Conservation (phyloP, 164 flowering plant genomes). For the Annona squamosa region DNA sequence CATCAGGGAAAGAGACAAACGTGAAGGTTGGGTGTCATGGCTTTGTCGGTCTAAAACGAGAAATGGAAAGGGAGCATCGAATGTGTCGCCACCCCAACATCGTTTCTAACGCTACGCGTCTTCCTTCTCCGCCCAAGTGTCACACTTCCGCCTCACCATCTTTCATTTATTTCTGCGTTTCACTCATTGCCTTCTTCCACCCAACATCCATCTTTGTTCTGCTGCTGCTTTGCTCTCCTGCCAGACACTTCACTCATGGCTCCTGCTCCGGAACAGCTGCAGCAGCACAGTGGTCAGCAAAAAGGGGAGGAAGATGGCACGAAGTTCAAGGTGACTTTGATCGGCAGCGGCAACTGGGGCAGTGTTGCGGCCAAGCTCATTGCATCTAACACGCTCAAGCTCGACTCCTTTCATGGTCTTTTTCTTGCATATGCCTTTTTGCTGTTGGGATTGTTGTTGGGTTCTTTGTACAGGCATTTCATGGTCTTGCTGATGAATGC, state of each 20-base stretch:
- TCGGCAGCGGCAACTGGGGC: constrained; percentile 97
- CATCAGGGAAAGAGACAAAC: too few species aligned
- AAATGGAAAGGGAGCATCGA: constrained; percentile 9
- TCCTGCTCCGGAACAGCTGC: constrained; percentile 15
- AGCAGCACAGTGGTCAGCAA: not conserved
- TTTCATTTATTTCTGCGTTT: not conserved
- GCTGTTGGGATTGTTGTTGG: too few species aligned
- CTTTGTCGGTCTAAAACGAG: too few species aligned
- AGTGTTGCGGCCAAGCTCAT: constrained; percentile 92
- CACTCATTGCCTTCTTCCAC: constrained; percentile 4
- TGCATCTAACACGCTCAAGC: constrained; percentile 71
- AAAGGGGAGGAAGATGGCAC: not conserved
- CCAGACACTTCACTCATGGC: constrained; percentile 12
- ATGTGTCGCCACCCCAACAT: constrained; percentile 18
- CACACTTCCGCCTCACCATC: constrained; percentile 2
- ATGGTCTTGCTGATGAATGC: too few species aligned
- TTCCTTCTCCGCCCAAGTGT: constrained; percentile 34
- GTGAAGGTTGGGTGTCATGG: too few species aligned
- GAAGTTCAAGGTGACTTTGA: constrained; percentile 59
- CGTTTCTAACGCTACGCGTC: constrained; percentile 32
- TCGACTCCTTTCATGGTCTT: constrained; percentile 60
- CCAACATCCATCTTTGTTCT: constrained; percentile 5
- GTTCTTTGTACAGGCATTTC: not conserved
- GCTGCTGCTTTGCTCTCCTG: not conserved
- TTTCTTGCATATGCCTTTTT: not conserved